Base-by-base conservation (phyloP, 2,329 filamentous ascomycete genomes). In the Fusarium sp. region DNA sequence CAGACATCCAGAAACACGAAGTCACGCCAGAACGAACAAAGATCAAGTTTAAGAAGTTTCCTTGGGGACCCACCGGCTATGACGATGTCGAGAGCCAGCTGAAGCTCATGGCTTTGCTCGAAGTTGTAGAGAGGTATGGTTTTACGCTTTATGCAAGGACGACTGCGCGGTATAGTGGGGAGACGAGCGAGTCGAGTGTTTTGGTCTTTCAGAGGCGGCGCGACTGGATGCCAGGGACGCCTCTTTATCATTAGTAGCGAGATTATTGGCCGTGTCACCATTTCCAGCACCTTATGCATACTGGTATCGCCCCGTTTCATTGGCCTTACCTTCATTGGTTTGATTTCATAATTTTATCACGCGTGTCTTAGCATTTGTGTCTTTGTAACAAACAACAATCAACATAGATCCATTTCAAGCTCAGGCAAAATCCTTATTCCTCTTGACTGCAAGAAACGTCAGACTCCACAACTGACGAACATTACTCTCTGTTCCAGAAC, bases 381-480 rank as follows among this genome's bases (percentile, higher is more conserved):
- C 13, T 13, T 32, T 32, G 13, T 32, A 13, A 5, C 6, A 14
- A 32, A 14, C 2, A 32, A 32, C 10, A 13, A 6, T 13, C 2
- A 10, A 32, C 13, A 14, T 14, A 7, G 13, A 32, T 32, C 33
- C 22, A 33, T 6, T 11, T 1, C 10, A 6, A 15, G 3, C 6
- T 40, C 3, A 60, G 1, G 14, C 19, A 20, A 55, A 65, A 0
- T 4, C 3, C 6, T 43, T 46, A 1, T 65, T 60, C n/a, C 68
- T 63, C 25, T 45, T 71, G 1, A 71, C 62, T 1, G 68, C 68
- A 6, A 71, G 52, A 8, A 71, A 71, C 2, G 59, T 67, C 10
- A 71, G 41, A 43, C 68, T 71, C 68, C 68, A 71, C 2, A 71
- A 45, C n/a, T 71, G 68, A 4, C 68, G 32, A 4, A 71, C 58